Base-by-base conservation (phyloP, 495 filamentous ascomycete species). In the Xylaria scruposa region DNA sequence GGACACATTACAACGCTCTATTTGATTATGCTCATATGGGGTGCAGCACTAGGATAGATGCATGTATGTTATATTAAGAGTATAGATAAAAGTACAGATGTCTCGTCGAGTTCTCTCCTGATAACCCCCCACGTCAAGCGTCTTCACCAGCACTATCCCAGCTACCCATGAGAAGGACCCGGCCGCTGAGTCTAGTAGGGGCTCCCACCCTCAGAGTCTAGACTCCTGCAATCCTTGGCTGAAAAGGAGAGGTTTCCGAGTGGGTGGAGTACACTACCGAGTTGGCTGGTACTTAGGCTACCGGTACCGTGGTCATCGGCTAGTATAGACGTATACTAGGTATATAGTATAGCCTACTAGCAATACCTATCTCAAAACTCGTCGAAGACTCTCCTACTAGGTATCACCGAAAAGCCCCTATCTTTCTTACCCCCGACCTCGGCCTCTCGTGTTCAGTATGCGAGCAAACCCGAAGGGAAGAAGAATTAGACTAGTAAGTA, bases 161-260 rank as follows among this genome's bases (percentile, higher is more conserved):
- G 21, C 21, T 40, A 15, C 31, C 36, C 33, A 54, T 42, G n/a
- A 54, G 31, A 56, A 42, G 65, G 65, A 44, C 65, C 65, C 65
- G 44, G 49, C 49, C 47, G 65, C 65, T 67, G 49, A 67, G 47
- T 67, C 65, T 67, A 42, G 65, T 63, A 49, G 33, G 59, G 47
- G 60, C 38, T 53, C 69, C 69, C 69, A 71, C 62, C 58, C 38
- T 15, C 17, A 60, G 53, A 71, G 70, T 71, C 70, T 71, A 71
- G 70, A 71, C 70, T 64, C 47, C 60, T 46, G 51, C 70, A 33
- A 51, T 36, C 40, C 62, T 71, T 66, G 70, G 70, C 70, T 60
- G 51, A 59, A 65, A 67, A 67, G 51, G 38, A 71, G 51, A 71
- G 44, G 13, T 58, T 70, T 40, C 58, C 68, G 53, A 61, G 68